These are phyloP conservation scores for Moricandia moricandioides DNA, from an alignment of 345 rosid genomes.

Conservation along the genomic window DNA sequence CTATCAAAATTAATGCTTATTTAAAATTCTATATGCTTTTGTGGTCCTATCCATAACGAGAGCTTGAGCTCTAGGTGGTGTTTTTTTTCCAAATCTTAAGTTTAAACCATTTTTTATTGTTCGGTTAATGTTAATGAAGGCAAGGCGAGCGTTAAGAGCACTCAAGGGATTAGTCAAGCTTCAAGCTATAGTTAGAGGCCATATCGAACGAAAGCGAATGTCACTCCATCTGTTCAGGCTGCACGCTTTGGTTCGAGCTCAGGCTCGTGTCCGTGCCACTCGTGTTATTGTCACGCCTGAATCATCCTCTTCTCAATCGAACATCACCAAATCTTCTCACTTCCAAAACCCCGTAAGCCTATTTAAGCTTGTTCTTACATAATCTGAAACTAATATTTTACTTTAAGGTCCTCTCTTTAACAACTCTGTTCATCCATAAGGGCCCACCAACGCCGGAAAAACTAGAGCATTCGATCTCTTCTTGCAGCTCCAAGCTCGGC, in stretches of 20 bases:
- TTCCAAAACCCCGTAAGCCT: constrained; percentile 57
- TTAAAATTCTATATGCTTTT: constrained; percentile 17
- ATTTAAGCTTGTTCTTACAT: background rate
- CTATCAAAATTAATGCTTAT: constrained; percentile 15
- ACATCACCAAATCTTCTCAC: constrained; percentile 64
- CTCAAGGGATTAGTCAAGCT: constrained; percentile 82
- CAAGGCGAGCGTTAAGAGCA: constrained; percentile 83
- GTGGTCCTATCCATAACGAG: constrained; percentile 28
- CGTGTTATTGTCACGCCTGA: constrained; percentile 40
- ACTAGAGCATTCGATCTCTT: constrained; percentile 49
- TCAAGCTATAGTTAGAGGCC: constrained; percentile 88
- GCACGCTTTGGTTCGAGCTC: constrained; percentile 77
- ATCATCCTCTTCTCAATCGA: constrained; percentile 57
- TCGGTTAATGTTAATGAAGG: constrained; percentile 40
- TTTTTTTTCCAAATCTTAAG: background rate
- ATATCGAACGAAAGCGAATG: constrained; percentile 70
- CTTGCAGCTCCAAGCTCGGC: constrained; percentile 47
- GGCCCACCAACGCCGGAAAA: constrained; percentile 89
- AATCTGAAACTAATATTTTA: background rate
- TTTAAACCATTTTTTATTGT: background rate
- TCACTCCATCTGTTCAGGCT: constrained; percentile 51
- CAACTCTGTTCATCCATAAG: constrained; percentile 35
- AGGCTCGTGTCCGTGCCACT: constrained; percentile 66
- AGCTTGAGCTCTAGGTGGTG: background rate
- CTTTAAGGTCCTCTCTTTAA: background rate